Percentiles rank a stretch among this genome's conserved stretches.
These are phyloP conservation scores for Aspergillus transmontanensis DNA, from an alignment of 2,329 filamentous ascomycete genomes.

Conservation along the genomic window DNA sequence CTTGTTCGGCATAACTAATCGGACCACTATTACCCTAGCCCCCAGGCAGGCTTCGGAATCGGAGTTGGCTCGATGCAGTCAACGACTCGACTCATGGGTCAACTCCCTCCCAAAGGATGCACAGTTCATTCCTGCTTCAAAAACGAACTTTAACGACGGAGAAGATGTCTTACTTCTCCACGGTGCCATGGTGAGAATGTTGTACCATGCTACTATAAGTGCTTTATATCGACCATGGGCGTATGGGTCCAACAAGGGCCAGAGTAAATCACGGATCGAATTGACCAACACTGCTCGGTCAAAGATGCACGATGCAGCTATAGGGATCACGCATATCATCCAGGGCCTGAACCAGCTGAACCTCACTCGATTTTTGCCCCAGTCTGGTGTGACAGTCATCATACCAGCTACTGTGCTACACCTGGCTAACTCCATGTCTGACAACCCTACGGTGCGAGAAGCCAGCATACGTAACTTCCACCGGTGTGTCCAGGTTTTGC, in stretches of 20 bases:
- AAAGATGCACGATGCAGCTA: constrained; percentile 78
- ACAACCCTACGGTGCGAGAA: constrained; percentile 68
- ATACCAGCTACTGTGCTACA: constrained; percentile 88
- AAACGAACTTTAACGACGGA: constrained; percentile 58
- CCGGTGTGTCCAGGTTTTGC: constrained; percentile 83
- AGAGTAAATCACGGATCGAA: constrained; percentile 48
- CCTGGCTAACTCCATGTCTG: constrained; percentile 80
- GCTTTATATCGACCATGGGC: constrained; percentile 86
- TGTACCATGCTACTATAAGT: constrained; percentile 87
- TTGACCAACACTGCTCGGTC: constrained; percentile 72
- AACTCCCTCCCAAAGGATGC: constrained; percentile 69
- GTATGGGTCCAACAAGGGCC: constrained; percentile 60
- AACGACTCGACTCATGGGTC: constrained; percentile 74
- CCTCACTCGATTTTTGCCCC: constrained; percentile 76
- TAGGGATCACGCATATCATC: constrained; percentile 78
- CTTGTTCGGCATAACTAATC: constrained; percentile 67
- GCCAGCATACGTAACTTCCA: constrained; percentile 75
- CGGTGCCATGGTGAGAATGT: constrained; percentile 82
- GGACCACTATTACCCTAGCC: constrained; percentile 77
- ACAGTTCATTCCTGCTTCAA: constrained; percentile 64
- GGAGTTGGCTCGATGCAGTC: constrained; percentile 73
- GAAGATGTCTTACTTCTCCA: constrained; percentile 62
- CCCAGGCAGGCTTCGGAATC: constrained; percentile 80
- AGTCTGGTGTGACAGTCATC: constrained; percentile 82
- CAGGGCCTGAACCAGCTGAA: constrained; percentile 69